These are phyloP conservation scores for Plasmodium fragile DNA, from an alignment of 169 alveolate species.

Conservation along the genomic window DNA sequence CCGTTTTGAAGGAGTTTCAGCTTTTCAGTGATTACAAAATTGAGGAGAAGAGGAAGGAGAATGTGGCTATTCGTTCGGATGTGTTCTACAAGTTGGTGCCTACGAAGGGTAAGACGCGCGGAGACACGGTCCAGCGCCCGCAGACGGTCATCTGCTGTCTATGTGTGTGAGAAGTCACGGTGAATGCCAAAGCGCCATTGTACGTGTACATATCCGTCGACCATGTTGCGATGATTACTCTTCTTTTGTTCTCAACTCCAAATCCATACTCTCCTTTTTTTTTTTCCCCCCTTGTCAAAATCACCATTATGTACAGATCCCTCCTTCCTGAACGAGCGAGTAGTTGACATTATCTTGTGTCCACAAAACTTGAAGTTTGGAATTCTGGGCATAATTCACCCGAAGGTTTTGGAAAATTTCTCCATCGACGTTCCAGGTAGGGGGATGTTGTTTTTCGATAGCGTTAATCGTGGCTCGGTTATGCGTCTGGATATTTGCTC, in stretches of 20 bases:
- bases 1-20: conserved; percentile 62
- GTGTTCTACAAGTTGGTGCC: conserved; percentile 42
- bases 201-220: not conserved
- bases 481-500: not conserved
- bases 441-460: not conserved
- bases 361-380: conserved; percentile 86
- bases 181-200: not conserved
- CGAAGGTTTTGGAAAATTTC: conserved; percentile 93
- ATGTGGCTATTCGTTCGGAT: conserved; percentile 39
- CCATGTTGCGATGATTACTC: not conserved
- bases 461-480: not conserved
- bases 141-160: not conserved
- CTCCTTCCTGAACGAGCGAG: conserved; percentile 51
- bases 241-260: not conserved
- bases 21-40: conserved; percentile 66
- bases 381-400: conserved; percentile 95
- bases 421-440: conserved; percentile 64
- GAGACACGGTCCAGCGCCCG: not conserved
- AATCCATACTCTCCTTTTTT: not conserved
- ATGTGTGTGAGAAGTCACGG: not conserved
- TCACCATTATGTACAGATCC: conserved; percentile 18
- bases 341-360: conserved; percentile 46
- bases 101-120: conserved; percentile 8
- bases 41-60: conserved; percentile 68
- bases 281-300: not conserved